These are phyloP conservation scores for Neoboletus magnificus DNA, from an alignment of 768 basidiomycete species.

Conservation along the genomic window DNA sequence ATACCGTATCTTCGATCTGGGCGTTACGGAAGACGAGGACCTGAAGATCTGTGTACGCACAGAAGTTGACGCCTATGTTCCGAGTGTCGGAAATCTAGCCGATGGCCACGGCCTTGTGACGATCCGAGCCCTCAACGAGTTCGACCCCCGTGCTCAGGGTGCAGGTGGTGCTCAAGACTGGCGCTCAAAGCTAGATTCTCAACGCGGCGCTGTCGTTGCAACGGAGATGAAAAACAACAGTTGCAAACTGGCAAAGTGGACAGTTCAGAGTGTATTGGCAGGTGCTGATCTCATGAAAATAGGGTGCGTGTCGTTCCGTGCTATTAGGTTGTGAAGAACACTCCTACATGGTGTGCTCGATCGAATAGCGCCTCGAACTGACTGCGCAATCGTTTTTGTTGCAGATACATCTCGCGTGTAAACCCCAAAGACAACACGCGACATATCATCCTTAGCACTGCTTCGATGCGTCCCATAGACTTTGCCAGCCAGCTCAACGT, in stretches of 20 bases:
- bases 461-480: conserved; percentile 90
- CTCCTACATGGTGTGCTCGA: not conserved
- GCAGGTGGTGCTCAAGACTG: conserved; percentile 98
- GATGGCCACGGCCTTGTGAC: conserved; percentile 81
- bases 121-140: conserved; percentile 95
- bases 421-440: conserved; percentile 93
- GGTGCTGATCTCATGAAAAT: conserved; percentile 97
- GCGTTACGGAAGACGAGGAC: conserved; percentile 87
- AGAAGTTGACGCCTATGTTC: conserved; percentile 90
- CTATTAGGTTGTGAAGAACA: not conserved
- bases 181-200: conserved; percentile 94
- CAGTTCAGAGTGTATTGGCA: conserved; percentile 90
- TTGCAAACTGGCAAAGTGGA: conserved; percentile 96
- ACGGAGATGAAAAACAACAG: conserved; percentile 99
- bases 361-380: conserved; percentile 1
- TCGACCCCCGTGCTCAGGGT: conserved; percentile 86
- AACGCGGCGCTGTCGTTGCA: conserved; percentile 95
- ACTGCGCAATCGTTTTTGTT: conserved; percentile 11
- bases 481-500: conserved; percentile 96
- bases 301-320: conserved; percentile 57
- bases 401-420: conserved; percentile 90
- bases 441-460: conserved; percentile 92
- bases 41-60: conserved; percentile 90
- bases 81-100: conserved; percentile 54
- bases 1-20: conserved; percentile 92